Percentiles rank a stretch among this genome's conserved stretches.
phyloP scores from a whole-genome alignment of 306 rosid species.

The Vicia villosa region DNA sequence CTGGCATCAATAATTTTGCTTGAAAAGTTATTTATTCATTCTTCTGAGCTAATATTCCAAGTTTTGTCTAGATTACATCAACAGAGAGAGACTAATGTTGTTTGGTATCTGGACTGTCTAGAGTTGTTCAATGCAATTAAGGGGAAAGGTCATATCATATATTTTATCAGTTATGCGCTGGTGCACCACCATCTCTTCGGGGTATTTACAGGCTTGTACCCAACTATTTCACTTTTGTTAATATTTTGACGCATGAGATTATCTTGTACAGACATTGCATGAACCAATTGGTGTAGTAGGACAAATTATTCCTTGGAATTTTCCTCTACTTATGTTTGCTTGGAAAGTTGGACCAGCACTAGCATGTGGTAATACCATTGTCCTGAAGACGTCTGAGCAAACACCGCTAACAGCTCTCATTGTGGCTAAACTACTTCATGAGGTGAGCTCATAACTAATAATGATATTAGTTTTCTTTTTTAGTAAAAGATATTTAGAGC shows the following conservation, averaged over 20 bases:
- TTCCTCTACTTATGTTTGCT: too few relatives aligned
- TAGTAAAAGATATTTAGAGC: too few relatives aligned
- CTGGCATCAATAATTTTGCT: constrained; percentile 67
- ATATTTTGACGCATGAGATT: constrained; percentile 33
- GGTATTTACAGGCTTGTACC: constrained; percentile 45
- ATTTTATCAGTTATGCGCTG: constrained; percentile 92
- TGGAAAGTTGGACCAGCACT: too few relatives aligned
- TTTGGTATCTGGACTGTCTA: constrained; percentile 60
- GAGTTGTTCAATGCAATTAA: constrained; percentile 94
- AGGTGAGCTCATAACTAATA: too few relatives aligned
- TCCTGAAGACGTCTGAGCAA: too few relatives aligned
- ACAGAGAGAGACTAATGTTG: constrained; percentile 30
- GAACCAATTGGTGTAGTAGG: too few relatives aligned
- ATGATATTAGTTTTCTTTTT: too few relatives aligned
- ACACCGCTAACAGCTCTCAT: too few relatives aligned
- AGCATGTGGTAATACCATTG: too few relatives aligned
- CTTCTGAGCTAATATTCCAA: constrained; percentile 26
- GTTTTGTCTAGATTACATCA: constrained; percentile 22
- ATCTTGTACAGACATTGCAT: too few relatives aligned
- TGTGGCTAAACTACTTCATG: too few relatives aligned
- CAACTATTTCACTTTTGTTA: constrained; percentile 2
- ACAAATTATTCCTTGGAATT: too few relatives aligned
- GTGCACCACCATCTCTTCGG: constrained; percentile 74
- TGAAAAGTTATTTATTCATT: constrained; percentile 70
- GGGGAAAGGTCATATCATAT: constrained; percentile 96